phyloP scores from a whole-genome alignment of 1,284 basidiomycete species.

The Puccinia novopanici region DNA sequence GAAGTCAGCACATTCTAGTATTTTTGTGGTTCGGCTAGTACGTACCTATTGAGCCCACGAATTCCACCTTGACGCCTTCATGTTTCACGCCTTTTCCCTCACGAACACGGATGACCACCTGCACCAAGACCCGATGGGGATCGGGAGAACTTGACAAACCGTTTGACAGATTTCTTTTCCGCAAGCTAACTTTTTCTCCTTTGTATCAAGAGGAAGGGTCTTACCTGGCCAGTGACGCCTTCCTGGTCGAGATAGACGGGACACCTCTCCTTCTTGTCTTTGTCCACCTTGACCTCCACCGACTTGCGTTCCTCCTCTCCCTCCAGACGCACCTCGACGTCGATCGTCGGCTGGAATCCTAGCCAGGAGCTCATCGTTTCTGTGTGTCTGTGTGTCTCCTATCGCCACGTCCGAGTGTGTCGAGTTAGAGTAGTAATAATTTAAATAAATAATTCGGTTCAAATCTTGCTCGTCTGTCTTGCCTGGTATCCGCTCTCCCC shows the following conservation, averaged over 20 bases:
- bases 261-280: conserved; percentile 76
- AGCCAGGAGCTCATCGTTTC: conserved; percentile 78
- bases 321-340: conserved; percentile 84
- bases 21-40: background rate
- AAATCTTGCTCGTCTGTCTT: background rate
- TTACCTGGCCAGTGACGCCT: conserved; percentile 78
- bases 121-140: conserved; percentile 30
- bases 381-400: background rate
- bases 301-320: conserved; percentile 82
- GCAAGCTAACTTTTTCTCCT: background rate
- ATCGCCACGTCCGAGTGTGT: conserved; percentile 1
- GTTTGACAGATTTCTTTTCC: conserved; percentile 27
- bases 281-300: conserved; percentile 63
- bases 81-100: conserved; percentile 94
- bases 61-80: conserved; percentile 96
- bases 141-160: conserved; percentile 17
- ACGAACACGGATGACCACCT: conserved; percentile 83
- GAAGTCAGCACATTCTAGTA: background rate
- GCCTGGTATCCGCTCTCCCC: background rate
- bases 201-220: conserved; percentile 55
- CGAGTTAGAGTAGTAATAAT: background rate
- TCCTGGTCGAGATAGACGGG: conserved; percentile 97
- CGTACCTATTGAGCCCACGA: conserved; percentile 91
- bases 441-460: too few species aligned
- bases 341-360: conserved; percentile 80